A percentile compares a stretch with the other conserved stretches of the same genome.
These are phyloP conservation scores for Usnea hakonensis DNA, from an alignment of 495 filamentous ascomycete genomes.

Conservation along the genomic window DNA sequence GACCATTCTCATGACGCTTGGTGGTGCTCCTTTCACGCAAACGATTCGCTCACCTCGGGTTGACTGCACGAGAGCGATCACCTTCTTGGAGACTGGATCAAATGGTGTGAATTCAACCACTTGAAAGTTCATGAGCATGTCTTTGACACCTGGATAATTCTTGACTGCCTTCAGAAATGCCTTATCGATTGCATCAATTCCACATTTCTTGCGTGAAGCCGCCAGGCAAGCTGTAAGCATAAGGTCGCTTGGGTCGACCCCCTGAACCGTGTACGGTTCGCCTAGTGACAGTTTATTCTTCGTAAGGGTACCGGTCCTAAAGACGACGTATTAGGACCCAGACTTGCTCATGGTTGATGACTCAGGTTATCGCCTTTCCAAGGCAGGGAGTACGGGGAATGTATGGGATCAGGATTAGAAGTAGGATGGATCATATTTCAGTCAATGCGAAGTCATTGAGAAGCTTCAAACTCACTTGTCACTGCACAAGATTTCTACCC, in stretches of 20 bases:
- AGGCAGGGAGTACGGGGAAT: conserved; percentile 25
- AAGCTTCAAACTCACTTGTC: conserved; percentile 40
- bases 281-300: conserved; percentile 85
- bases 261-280: conserved; percentile 74
- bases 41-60: conserved; percentile 70
- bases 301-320: conserved; percentile 49
- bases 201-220: conserved; percentile 88
- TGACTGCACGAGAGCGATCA: conserved; percentile 74
- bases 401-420: conserved; percentile 44
- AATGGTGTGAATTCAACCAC: conserved; percentile 79
- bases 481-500: conserved; percentile 69
- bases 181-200: conserved; percentile 91
- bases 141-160: conserved; percentile 71
- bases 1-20: conserved; percentile 75
- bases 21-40: conserved; percentile 87
- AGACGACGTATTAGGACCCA: background rate
- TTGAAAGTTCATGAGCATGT: conserved; percentile 65
- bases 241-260: conserved; percentile 72
- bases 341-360: background rate
- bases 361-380: background rate
- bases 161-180: conserved; percentile 80
- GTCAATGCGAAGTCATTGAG: background rate
- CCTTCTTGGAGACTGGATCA: conserved; percentile 91
- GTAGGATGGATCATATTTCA: background rate
- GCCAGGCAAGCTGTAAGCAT: conserved; percentile 89